Conservation (phyloP, 805 yeast genomes). For the Kurtzmaniella cleridarum region DNA sequence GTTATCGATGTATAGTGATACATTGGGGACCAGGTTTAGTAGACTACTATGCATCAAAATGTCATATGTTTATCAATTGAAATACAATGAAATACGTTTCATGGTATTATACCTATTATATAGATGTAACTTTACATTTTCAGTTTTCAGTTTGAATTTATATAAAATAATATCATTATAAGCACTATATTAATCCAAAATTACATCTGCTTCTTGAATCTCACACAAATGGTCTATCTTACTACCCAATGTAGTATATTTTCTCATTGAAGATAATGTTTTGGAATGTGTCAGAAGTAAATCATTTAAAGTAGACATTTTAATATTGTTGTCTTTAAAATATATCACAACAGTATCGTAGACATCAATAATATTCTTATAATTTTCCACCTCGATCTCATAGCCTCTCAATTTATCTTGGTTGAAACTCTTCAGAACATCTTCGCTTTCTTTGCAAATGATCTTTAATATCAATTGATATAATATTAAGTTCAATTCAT, state of each 20-base stretch:
- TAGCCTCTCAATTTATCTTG: constrained; percentile 20
- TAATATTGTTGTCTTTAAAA: constrained; percentile 1
- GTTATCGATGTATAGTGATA: too few species aligned
- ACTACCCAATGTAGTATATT: constrained; percentile 9
- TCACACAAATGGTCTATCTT: constrained; percentile 14
- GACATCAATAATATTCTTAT: constrained; percentile 14
- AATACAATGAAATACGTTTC: too few species aligned
- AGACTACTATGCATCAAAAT: too few species aligned
- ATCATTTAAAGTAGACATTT: constrained; percentile 1
- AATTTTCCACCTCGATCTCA: constrained; percentile 17
- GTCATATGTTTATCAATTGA: too few species aligned
- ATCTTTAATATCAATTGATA: constrained; percentile 46
- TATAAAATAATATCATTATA: not conserved
- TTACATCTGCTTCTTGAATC: too few species aligned
- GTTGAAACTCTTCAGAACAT: constrained; percentile 17
- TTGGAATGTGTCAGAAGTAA: not conserved
- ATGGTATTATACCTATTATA: too few species aligned
- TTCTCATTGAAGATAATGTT: not conserved
- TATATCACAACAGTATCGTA: constrained; percentile 26
- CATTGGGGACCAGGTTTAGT: too few species aligned
- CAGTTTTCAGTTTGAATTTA: too few species aligned
- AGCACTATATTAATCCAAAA: too few species aligned
- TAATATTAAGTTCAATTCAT: constrained; percentile 48
- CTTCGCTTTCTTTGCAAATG: constrained; percentile 26
- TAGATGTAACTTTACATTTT: too few species aligned